These are phyloP conservation scores for Cutaneotrichosporon sp. DNA, from an alignment of 1,284 basidiomycete species.

Conservation along the genomic window DNA sequence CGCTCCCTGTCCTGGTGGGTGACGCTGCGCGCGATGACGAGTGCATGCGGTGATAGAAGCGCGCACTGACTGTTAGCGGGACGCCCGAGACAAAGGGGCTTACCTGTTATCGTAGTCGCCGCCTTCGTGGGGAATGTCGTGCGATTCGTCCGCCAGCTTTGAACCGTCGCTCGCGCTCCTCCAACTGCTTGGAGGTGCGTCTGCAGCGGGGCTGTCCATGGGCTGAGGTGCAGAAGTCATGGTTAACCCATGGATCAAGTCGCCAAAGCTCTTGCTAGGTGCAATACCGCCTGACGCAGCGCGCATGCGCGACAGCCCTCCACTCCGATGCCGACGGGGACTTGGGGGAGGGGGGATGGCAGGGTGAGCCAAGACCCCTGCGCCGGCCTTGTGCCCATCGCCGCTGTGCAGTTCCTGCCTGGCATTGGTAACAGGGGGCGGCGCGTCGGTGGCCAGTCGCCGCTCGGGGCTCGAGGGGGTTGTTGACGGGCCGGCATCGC, in stretches of 20 bases:
- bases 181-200: background rate
- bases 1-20: constrained; percentile 34
- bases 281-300: constrained; percentile 34
- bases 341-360: constrained; percentile 45
- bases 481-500: background rate
- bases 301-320: constrained; percentile 38
- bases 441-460: background rate
- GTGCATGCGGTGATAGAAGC: constrained; percentile 49
- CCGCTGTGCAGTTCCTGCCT: constrained; percentile 7
- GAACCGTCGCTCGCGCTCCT: constrained; percentile 4
- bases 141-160: constrained; percentile 7
- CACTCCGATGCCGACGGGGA: constrained; percentile 44
- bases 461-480: background rate
- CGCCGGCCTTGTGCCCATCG: constrained; percentile 4
- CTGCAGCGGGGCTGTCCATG: background rate
- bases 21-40: constrained; percentile 39
- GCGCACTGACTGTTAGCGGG: constrained; percentile 37
- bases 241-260: constrained; percentile 27
- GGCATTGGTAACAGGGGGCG: background rate
- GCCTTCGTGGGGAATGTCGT: constrained; percentile 4
- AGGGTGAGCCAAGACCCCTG: constrained; percentile 3
- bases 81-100: constrained; percentile 12
- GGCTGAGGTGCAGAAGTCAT: constrained; percentile 13
- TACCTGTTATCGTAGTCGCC: constrained; percentile 48
- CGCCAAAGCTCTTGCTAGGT: constrained; percentile 43